phyloP scores from a whole-genome alignment of 2,329 filamentous ascomycete genomes.

The Xylariaceae sp. region DNA sequence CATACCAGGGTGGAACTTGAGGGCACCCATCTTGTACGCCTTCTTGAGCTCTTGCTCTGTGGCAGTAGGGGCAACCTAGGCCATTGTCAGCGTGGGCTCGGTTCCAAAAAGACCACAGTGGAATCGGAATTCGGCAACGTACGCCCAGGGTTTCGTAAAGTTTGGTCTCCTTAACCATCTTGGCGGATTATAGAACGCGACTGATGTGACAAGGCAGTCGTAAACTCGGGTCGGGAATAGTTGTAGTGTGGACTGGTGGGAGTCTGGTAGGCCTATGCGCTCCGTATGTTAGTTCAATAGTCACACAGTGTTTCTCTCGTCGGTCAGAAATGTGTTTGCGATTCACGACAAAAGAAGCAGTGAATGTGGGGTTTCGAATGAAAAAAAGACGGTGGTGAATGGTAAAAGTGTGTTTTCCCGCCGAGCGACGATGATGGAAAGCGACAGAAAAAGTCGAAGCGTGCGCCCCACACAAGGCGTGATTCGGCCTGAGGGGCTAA shows the following conservation, averaged over 20 bases:
- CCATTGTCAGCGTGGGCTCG: constrained; percentile 12
- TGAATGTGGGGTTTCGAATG: neutral
- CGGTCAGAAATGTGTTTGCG: too few species aligned
- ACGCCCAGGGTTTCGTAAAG: constrained; percentile 75
- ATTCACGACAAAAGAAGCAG: neutral
- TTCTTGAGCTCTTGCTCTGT: constrained; percentile 86
- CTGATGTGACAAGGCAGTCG: neutral
- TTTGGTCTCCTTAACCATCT: constrained; percentile 75
- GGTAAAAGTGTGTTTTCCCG: constrained; percentile 1
- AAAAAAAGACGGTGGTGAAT: constrained; percentile 10
- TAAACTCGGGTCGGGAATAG: neutral
- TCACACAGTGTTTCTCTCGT: too few species aligned
- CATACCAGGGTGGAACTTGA: constrained; percentile 81
- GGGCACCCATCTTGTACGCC: constrained; percentile 75
- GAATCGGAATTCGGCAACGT: constrained; percentile 34
- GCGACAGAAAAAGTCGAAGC: constrained; percentile 22
- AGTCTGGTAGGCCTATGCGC: too few species aligned
- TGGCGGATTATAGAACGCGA: constrained; percentile 30
- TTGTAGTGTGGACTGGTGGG: neutral
- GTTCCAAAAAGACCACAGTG: neutral
- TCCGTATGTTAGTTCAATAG: too few species aligned
- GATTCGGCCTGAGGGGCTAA: constrained; percentile 17
- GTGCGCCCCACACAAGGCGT: constrained; percentile 24
- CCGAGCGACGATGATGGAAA: constrained; percentile 11
- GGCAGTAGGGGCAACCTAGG: constrained; percentile 69